phyloP scores from a whole-genome alignment of 2,329 filamentous ascomycete species.

The Aspergillus sojae region DNA sequence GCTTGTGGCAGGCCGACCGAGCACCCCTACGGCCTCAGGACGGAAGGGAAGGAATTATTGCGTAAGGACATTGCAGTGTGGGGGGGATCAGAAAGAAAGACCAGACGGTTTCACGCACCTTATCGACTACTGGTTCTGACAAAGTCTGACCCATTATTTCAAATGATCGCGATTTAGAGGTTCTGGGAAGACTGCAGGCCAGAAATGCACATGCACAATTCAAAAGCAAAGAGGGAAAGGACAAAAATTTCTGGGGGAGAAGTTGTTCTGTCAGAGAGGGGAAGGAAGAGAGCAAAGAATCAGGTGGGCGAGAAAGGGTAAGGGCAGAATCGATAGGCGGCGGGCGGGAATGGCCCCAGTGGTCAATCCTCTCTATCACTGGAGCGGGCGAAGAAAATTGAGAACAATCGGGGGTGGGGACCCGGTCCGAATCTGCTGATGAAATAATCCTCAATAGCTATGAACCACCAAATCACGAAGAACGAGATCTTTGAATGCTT shows the following conservation, averaged over 20 bases:
- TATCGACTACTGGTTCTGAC: conserved; percentile 97
- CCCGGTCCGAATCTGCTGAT: neutral
- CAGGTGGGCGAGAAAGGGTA: conserved; percentile 21
- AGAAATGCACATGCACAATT: conserved; percentile 13
- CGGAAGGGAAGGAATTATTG: conserved; percentile 23
- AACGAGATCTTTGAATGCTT: neutral
- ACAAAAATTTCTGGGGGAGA: conserved; percentile 9
- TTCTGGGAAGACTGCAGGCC: conserved; percentile 8
- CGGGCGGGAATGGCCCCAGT: conserved; percentile 17
- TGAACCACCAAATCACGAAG: neutral
- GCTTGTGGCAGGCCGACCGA: conserved; percentile 1
- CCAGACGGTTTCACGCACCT: conserved; percentile 65
- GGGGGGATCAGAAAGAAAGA: conserved; percentile 29
- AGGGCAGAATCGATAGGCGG: conserved; percentile 26
- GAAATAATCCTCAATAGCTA: too few relatives aligned
- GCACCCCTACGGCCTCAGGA: conserved; percentile 7
- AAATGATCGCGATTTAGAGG: conserved; percentile 25
- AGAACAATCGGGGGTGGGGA: neutral
- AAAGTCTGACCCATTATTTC: conserved; percentile 94
- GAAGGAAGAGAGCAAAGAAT: conserved; percentile 25
- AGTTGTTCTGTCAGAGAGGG: conserved; percentile 5
- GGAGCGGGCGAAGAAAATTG: neutral
- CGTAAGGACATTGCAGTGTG: conserved; percentile 28
- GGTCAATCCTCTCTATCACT: neutral
- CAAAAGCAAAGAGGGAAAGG: conserved; percentile 2